phyloP scores from a whole-genome alignment of 2,329 filamentous ascomycete species.

The Aspergillus spinulosporus region DNA sequence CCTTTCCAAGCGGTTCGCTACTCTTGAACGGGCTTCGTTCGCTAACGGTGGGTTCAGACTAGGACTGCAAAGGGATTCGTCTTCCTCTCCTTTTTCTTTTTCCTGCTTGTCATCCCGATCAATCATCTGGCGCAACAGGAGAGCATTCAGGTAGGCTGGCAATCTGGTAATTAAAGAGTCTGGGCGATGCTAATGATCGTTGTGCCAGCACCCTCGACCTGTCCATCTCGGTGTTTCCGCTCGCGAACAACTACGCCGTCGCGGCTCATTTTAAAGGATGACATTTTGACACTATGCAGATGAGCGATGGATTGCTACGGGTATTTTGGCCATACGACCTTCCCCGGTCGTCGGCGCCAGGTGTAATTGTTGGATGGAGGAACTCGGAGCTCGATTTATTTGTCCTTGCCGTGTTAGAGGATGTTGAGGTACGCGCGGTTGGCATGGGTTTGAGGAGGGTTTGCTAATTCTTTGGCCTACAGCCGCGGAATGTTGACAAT shows the following conservation, averaged over 20 bases:
- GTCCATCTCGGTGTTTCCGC: conserved; percentile 82
- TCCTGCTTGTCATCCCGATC: conserved; percentile 79
- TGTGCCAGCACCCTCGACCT: conserved; percentile 73
- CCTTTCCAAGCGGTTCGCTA: conserved; percentile 10
- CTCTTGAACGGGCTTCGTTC: background rate
- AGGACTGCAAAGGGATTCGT: conserved; percentile 83
- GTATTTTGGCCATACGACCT: conserved; percentile 97
- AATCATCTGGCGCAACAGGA: conserved; percentile 79
- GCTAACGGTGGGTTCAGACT: conserved; percentile 53
- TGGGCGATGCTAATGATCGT: background rate
- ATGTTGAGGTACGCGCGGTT: conserved; percentile 57
- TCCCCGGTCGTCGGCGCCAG: conserved; percentile 67
- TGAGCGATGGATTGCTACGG: conserved; percentile 84
- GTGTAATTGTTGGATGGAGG: conserved; percentile 91
- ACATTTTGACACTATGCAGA: conserved; percentile 65
- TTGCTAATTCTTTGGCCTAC: too few relatives aligned
- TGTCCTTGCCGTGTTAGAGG: conserved; percentile 83
- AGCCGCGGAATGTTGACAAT: conserved; percentile 81
- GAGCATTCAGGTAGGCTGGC: conserved; percentile 66
- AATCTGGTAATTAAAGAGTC: background rate
- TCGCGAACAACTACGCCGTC: conserved; percentile 87
- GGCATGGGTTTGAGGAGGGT: too few relatives aligned
- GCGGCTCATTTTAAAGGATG: conserved; percentile 83
- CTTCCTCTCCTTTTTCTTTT: conserved; percentile 79
- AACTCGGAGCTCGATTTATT: conserved; percentile 91